Evolutionary conservation across 345 rosid species (phyloP), one percentile per base, ranked within the genome.

Genomic region (Dipteronia dyeriana): DNA sequence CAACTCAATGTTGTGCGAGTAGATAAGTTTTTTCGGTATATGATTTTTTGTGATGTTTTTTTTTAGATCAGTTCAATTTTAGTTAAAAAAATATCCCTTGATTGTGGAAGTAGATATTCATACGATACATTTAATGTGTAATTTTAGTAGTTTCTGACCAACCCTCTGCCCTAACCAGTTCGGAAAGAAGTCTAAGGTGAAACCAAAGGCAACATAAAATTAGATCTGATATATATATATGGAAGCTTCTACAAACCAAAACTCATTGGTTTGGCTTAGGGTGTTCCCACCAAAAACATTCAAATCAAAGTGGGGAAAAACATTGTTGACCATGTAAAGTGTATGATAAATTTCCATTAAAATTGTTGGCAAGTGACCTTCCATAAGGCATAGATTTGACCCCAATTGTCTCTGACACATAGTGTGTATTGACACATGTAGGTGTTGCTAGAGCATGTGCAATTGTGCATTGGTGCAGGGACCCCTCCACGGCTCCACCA

Each of bases 401-500:
- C 66, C 20, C 14, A 11, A 49, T 31, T 69, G 64, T 45, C 20
- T 75, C 64, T 6, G 70, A 78, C 82, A 79, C 82, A 62, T 68
- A 60, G 78, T 75, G 29, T 79, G 67, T 67, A 22, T 23, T 0
- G 10, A 66, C 62, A 34, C 53, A 60, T 51, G 26, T 2, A 4
- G 9, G 17, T 60, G 45, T 26, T 63, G 54, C 11, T 9, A 2
- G 12, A 68, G 56, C 81, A 81, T 75, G 79, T 78, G 81, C 70
- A 31, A 34, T 34, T 10, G 45, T 41, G 45, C 9, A 41, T 62
- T 9, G 63, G 63, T 17, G 73, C 73, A 34, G 69, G 43, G 72
- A 68, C 77, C 80, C 84, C 70, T 67, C 71, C 75, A 20, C 76
- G 66, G 61, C 70, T 67, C 71, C 75, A 20, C 76, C 70, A 68